Percentiles rank a stretch among this genome's conserved stretches.
These are phyloP conservation scores for Chamaecyparis obtusa DNA, from an alignment of 75 land plant species.

Conservation along the genomic window DNA sequence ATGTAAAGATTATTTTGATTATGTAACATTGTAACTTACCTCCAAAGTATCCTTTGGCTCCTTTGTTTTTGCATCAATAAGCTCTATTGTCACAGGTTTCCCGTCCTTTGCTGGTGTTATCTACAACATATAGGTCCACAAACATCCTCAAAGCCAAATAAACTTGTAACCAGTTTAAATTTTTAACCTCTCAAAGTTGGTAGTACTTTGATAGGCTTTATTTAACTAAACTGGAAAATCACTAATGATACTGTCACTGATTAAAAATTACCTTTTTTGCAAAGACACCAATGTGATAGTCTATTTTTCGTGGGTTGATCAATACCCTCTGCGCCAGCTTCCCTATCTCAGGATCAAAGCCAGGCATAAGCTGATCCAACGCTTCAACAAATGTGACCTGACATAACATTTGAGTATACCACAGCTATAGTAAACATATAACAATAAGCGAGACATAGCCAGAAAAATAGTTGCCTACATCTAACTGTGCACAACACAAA, in stretches of 20 bases:
- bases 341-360: constrained; percentile 98
- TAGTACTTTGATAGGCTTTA: not conserved
- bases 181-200: not conserved
- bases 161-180: not conserved
- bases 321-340: constrained; percentile 96
- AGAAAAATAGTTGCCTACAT: not conserved
- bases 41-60: constrained; percentile 93
- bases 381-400: constrained; percentile 99
- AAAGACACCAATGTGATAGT: constrained; percentile 94
- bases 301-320: constrained; percentile 94
- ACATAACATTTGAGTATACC: constrained; percentile 2
- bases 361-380: constrained; percentile 98
- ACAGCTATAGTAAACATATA: not conserved
- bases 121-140: constrained; percentile 33
- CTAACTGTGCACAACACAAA: not conserved
- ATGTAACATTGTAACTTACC: constrained; percentile 59
- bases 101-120: constrained; percentile 99
- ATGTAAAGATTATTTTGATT: not conserved
- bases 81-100: constrained; percentile 90
- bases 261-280: constrained; percentile 79
- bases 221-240: not conserved
- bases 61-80: constrained; percentile 96
- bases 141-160: constrained; percentile 2
- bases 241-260: not conserved
- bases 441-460: not conserved